These are phyloP conservation scores for Houttuynia cordata DNA, from an alignment of 164 flowering plant genomes.

Conservation along the genomic window DNA sequence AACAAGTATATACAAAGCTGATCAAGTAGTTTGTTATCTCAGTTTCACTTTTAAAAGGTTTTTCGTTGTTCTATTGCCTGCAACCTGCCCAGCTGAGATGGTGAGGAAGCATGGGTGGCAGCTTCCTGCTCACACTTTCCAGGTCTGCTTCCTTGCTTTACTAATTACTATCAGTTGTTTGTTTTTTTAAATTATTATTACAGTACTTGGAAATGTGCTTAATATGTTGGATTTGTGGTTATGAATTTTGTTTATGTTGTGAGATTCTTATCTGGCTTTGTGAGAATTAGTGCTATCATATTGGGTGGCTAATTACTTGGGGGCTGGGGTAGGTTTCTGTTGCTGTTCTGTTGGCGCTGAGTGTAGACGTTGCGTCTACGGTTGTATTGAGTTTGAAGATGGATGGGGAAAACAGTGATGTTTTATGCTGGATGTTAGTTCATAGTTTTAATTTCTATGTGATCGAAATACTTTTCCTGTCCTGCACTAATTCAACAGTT, in stretches of 20 bases:
- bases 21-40: no score
- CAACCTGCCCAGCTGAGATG: slow-evolving; percentile 27
- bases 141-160: slow-evolving; percentile 22
- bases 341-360: background rate
- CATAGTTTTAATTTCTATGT: background rate
- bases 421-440: background rate
- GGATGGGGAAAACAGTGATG: background rate
- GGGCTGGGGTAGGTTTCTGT: background rate
- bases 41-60: no score
- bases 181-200: background rate
- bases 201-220: no score
- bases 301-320: background rate
- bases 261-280: background rate
- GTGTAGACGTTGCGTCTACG: background rate
- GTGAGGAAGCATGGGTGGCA: slow-evolving; percentile 91
- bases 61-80: no score
- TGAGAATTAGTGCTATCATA: background rate
- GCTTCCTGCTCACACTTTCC: slow-evolving; percentile 85
- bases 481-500: background rate
- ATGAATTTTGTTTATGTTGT: no score
- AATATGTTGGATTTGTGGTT: background rate
- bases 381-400: background rate
- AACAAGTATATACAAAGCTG: no score
- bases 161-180: background rate
- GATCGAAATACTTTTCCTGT: background rate